Evolutionary conservation across 169 alveolate species (phyloP).

Genomic region (Perkinsus marinus): DNA sequence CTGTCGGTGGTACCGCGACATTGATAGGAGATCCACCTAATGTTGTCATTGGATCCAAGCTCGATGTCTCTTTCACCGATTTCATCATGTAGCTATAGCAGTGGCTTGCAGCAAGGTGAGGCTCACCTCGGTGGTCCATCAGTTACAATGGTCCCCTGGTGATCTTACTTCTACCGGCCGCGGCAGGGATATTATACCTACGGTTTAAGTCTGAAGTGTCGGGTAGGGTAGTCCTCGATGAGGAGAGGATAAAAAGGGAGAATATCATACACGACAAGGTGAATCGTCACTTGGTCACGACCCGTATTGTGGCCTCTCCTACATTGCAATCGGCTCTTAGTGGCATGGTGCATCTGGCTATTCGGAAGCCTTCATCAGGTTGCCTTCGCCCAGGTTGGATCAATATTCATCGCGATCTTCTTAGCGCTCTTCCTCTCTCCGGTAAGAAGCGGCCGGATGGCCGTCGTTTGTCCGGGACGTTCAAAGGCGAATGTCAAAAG

Average conservation of each 20-base stretch:
- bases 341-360: too few relatives aligned
- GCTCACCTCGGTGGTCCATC: too few relatives aligned
- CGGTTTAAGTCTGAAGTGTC: background rate
- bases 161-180: background rate
- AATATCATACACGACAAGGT: background rate
- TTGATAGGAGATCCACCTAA: constrained; percentile 2
- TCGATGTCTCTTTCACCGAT: background rate
- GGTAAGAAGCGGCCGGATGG: too few relatives aligned
- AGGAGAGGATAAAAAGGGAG: background rate
- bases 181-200: background rate
- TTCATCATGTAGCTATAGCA: background rate
- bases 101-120: too few relatives aligned
- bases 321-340: too few relatives aligned
- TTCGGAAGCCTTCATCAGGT: background rate
- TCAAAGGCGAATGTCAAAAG: too few relatives aligned
- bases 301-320: too few relatives aligned
- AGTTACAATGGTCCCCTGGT: constrained; percentile 1
- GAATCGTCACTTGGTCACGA: too few relatives aligned
- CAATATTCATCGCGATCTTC: background rate
- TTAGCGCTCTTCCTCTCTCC: constrained; percentile 1
- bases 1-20: background rate
- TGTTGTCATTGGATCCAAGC: constrained; percentile 1
- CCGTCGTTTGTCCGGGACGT: too few relatives aligned
- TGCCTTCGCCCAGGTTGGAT: background rate
- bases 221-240: background rate